phyloP scores from a whole-genome alignment of 495 filamentous ascomycete species.

The Penicillium taxi region DNA sequence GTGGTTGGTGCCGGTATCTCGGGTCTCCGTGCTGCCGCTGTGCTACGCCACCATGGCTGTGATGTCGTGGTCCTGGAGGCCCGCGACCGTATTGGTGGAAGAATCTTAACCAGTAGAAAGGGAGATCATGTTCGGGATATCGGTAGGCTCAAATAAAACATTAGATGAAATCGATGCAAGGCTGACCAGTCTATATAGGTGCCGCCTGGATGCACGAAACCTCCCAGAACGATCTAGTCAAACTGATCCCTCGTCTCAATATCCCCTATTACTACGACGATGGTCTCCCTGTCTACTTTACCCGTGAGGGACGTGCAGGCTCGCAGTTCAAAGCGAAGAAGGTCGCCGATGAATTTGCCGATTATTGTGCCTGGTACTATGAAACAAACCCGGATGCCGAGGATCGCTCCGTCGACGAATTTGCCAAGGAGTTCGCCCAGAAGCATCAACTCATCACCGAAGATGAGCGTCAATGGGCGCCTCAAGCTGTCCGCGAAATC shows the following conservation, averaged over 20 bases:
- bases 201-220: conserved; percentile 24
- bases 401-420: conserved; percentile 17
- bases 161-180: neutral
- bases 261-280: conserved; percentile 22
- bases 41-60: conserved; percentile 12
- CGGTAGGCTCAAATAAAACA: conserved; percentile 11
- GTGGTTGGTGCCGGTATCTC: conserved; percentile 19
- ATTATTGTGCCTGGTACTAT: conserved; percentile 20
- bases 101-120: conserved; percentile 15
- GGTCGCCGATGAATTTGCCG: conserved; percentile 20
- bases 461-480: conserved; percentile 19
- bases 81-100: conserved; percentile 22
- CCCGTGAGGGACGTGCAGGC: conserved; percentile 16
- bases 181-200: conserved; percentile 7
- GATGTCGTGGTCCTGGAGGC: conserved; percentile 20
- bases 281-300: conserved; percentile 15
- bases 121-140: conserved; percentile 16
- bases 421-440: conserved; percentile 15
- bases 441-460: conserved; percentile 19
- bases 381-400: conserved; percentile 18
- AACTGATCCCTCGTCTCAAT: conserved; percentile 13
- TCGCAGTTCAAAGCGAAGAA: conserved; percentile 23
- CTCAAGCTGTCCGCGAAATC: conserved; percentile 18
- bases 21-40: conserved; percentile 17
- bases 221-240: conserved; percentile 20